Evolutionary conservation across 805 yeast species (phyloP), one percentile per base, ranked within the genome.

Genomic region (Lipomyces orientalis): DNA sequence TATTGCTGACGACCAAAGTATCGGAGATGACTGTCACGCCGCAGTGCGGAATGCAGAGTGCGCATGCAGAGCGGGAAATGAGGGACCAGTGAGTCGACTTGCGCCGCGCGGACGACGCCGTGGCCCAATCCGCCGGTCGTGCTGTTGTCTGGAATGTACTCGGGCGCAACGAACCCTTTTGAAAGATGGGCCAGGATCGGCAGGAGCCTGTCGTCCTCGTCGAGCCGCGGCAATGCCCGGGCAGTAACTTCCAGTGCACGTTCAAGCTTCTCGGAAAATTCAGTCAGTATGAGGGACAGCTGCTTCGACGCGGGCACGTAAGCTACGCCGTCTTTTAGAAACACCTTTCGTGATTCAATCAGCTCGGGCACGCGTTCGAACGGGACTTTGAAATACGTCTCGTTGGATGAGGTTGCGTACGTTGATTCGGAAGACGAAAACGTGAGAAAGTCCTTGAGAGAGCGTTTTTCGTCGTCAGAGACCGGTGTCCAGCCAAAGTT

Each of bases 161-260:
- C 88, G 39, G 83, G 79, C 6, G 88, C 80, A 19, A 73, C 60
- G 74, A 90, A 90, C 12, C 92, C 92, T 37, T 86, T 84, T 0
- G 96, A 87, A 58, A 95, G 79, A 74, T 93, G 93, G 74, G 87
- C 87, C 70, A 95, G 81, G 35, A 95, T 87, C 0, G 98, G 98
- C 61, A 93, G 80, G 57, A 95, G 79, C 66, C 99, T 83, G 76
- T 93, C 96, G 75, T 93, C 97, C 80, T 94, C 98, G 75, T 93
- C 97, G 64, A 94, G 81, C 10, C 93, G 83, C 6, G 97, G 96
- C 64, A 93, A 80, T 25, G 90, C 85, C 75, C 90, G 90, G 73
- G 92, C 88, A 0, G 98, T 91, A 58, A 82, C 79, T 29, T 87
- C 79, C 71, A 95, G 81, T 25, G 87, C 86, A 19, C 78, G 76